Base-by-base conservation (phyloP, 345 rosid species). In the Pugionium dolabratum region DNA sequence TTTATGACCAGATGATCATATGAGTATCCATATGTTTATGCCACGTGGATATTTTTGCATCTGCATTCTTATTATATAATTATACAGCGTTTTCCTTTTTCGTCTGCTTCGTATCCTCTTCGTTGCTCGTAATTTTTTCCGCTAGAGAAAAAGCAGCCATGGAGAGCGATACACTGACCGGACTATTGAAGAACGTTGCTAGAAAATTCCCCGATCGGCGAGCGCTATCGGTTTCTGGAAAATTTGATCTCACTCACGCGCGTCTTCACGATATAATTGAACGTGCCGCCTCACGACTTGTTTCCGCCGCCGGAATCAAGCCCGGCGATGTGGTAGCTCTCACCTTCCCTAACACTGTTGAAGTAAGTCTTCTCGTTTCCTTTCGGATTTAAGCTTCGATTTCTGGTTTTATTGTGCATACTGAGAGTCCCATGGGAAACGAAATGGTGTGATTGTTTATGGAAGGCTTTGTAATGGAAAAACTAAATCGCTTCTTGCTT, bases 271-370 rank as follows among this genome's bases (percentile, higher is more conserved):
- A 78, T 54, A 72, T 81, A 7, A 78, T 85, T 6, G 84, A 83
- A 47, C 56, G 67, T 31, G 83, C 84, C 39, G 84, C 87, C 55
- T 67, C 82, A 53, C 70, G 77, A 6, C 86, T 85, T 31, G 77
- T 73, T 10, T 69, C 81, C 39, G 69, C 59, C 9, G 71, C 76
- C 1, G 87, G 87, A 2, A 69, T 83, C 50, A 59, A 69, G 2
- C 78, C 86, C 6, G 87, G 84, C 3, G 84, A 85, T 51, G 84
- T 83, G 2, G 87, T 85, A 30, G 90, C 90, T 30, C 82, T 85
- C 32, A 72, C 86, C 8, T 83, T 85, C 56, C 86, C 86, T 2
- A 83, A 81, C 72, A 67, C 80, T 28, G 83, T 89, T 30, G 98
- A 91, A 94, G 96, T 88, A 56, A 39, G 34, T 4, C 39, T 0